These are phyloP conservation scores for Dendrobium nobile DNA, from an alignment of 106 monocot species.

Conservation along the genomic window DNA sequence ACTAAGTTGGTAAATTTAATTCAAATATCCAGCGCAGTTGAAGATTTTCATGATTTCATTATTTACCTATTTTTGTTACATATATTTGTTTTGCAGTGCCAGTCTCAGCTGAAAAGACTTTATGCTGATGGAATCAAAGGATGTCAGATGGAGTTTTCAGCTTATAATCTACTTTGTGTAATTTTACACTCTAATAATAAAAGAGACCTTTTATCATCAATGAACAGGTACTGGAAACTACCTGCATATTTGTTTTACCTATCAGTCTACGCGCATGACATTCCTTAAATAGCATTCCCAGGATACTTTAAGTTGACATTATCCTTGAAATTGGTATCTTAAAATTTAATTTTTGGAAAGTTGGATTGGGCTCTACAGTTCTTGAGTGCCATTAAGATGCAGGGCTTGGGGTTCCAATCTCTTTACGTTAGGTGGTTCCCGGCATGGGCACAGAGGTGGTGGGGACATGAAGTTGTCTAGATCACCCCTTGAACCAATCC, in stretches of 20 bases:
- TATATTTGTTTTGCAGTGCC: constrained; percentile 56
- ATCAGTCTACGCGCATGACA: not conserved
- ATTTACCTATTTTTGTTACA: not conserved
- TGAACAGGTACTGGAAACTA: constrained; percentile 52
- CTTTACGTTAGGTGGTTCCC: not conserved
- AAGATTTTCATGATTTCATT: not conserved
- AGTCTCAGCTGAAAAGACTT: constrained; percentile 84
- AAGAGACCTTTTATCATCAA: constrained; percentile 77
- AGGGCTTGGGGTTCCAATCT: not conserved
- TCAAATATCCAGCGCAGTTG: not conserved
- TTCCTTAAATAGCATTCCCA: not conserved
- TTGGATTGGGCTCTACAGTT: not conserved
- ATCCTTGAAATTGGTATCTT: not conserved
- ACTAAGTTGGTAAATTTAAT: not conserved
- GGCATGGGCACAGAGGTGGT: too few species aligned
- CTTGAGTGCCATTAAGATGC: not conserved
- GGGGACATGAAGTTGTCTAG: too few species aligned
- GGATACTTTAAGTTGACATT: not conserved
- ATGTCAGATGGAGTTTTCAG: constrained; percentile 74
- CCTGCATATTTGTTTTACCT: not conserved
- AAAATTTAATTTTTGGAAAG: not conserved
- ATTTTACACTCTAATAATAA: constrained; percentile 83
- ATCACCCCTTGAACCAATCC: too few species aligned
- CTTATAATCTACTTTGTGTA: constrained; percentile 79
- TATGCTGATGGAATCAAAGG: constrained; percentile 91